These are phyloP conservation scores for Fraxinus greggii DNA, from an alignment of 305 asterid genomes.

Conservation along the genomic window DNA sequence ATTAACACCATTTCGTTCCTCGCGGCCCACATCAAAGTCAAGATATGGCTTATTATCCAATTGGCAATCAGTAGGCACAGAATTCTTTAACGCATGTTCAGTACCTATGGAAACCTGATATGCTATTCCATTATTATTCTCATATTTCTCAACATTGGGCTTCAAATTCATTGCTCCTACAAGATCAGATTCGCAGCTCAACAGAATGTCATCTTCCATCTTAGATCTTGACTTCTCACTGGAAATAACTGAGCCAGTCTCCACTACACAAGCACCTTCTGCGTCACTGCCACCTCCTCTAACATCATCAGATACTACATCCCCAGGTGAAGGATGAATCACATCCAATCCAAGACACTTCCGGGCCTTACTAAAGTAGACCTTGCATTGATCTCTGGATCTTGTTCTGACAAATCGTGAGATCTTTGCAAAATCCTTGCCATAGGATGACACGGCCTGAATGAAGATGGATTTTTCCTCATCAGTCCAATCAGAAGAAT, in stretches of 20 bases:
- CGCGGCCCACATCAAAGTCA: constrained; percentile 35
- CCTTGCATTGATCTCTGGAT: constrained; percentile 78
- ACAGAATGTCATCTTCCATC: constrained; percentile 42
- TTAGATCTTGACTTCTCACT: constrained; percentile 44
- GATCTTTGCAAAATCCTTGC: constrained; percentile 76
- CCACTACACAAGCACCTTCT: constrained; percentile 67
- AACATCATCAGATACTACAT: constrained; percentile 39
- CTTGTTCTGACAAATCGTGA: constrained; percentile 65
- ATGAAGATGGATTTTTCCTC: constrained; percentile 75
- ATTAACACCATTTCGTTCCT: constrained; percentile 28
- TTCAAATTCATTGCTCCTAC: constrained; percentile 30
- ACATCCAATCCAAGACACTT: constrained; percentile 77
- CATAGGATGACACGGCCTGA: constrained; percentile 71
- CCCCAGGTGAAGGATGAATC: constrained; percentile 43
- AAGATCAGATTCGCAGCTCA: constrained; percentile 34
- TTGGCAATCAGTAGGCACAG: constrained; percentile 28
- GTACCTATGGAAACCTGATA: constrained; percentile 37
- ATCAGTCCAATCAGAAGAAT: constrained; percentile 79
- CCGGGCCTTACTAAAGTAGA: constrained; percentile 81
- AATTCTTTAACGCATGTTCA: constrained; percentile 33
- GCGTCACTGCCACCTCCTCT: constrained; percentile 66
- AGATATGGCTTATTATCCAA: constrained; percentile 37
- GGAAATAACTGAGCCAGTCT: constrained; percentile 42
- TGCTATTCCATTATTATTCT: constrained; percentile 31
- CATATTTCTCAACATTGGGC: constrained; percentile 43